A percentile compares a stretch with the other conserved stretches of the same genome.
Conservation (phyloP, 129 eudicot species). For the Kitagawia praeruptora region DNA sequence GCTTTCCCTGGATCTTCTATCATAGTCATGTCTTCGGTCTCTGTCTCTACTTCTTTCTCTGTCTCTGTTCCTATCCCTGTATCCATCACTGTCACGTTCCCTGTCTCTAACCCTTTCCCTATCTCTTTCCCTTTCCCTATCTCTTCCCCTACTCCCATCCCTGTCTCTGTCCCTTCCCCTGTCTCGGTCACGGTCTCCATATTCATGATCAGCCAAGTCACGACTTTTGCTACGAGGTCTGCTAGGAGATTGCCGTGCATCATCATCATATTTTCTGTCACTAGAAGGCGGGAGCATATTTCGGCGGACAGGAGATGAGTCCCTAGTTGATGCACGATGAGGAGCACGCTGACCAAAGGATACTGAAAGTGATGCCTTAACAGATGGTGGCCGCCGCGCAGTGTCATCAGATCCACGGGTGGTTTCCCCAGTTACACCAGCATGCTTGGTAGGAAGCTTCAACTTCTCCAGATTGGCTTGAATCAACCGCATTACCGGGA, state of each 20-base stretch:
- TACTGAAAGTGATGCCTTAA: slow-evolving; percentile 92
- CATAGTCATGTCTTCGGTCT: slow-evolving; percentile 54
- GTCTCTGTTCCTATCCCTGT: slow-evolving; percentile 40
- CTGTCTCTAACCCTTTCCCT: slow-evolving; percentile 23
- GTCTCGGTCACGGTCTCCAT: slow-evolving; percentile 40
- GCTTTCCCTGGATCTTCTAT: slow-evolving; percentile 46
- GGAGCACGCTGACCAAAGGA: slow-evolving; percentile 99
- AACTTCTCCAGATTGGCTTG: slow-evolving; percentile 71
- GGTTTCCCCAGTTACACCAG: slow-evolving; percentile 79
- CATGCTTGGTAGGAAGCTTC: slow-evolving; percentile 80
- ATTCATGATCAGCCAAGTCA: slow-evolving; percentile 60
- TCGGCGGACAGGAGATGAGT: slow-evolving; percentile 97
- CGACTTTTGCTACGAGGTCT: slow-evolving; percentile 74
- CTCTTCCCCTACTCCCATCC: slow-evolving; percentile 27
- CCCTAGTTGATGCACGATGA: slow-evolving; percentile 96
- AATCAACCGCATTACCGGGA: slow-evolving; percentile 68
- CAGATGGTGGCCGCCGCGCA: slow-evolving; percentile 95
- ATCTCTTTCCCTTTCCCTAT: slow-evolving; percentile 25
- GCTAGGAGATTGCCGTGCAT: slow-evolving; percentile 61
- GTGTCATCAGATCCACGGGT: slow-evolving; percentile 90
- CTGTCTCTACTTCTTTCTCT: slow-evolving; percentile 28
- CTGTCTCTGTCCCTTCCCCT: slow-evolving; percentile 28
- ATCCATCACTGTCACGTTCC: slow-evolving; percentile 25
- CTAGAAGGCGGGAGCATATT: slow-evolving; percentile 48
- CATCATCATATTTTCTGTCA: slow-evolving; percentile 47